Evolutionary conservation across 495 filamentous ascomycete species (phyloP), one percentile per base, ranked within the genome.

Genomic region (Halenospora varia): DNA sequence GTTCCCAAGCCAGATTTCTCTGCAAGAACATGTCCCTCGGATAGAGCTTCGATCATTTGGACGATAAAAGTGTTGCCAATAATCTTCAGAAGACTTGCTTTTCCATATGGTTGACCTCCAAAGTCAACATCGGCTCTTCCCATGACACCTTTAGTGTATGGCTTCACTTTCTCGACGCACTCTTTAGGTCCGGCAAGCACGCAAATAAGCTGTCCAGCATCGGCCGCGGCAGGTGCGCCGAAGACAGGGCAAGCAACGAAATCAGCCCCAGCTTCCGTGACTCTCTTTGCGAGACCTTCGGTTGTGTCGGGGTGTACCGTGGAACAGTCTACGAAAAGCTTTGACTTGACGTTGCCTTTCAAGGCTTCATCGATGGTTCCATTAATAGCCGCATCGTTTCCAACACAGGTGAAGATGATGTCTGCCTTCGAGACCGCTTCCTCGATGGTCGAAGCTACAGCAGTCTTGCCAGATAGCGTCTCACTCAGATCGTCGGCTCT

Each of bases 231-330:
- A 2, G 90, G 89, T 0, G 89, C 87, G 10, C 90, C 90, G 66
- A 96, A 96, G 20, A 96, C 78, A 6, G 91, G 90, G 56, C 84
- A 88, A 8, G 88, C 85, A 24, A 95, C 82, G 71, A 95, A 94
- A 40, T 84, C 72, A 20, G 80, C 90, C 8, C 86, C 87, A 20
- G 77, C 77, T 1, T 67, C 76, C 1, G 69, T 61, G 52, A 88
- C 75, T 2, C 69, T 71, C 55, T 80, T 72, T 44, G 85, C 82
- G 3, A 88, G 62, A 46, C 70, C 72, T 42, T 87, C 78, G 2
- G 90, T 88, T 22, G 88, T 94, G 42, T 92, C 86, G 0, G 92
- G 91, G 70, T 92, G 86, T 35, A 97, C 84, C 45, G 92, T 97
- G 1, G 88, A 93, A 76, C 87, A 92, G 63, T 96, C 91, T 39